A percentile compares a stretch with the other conserved stretches of the same genome.
These are phyloP conservation scores for Coemansia sp. DNA, from an alignment of 192 early-diverging fungal genomes.

Conservation along the genomic window DNA sequence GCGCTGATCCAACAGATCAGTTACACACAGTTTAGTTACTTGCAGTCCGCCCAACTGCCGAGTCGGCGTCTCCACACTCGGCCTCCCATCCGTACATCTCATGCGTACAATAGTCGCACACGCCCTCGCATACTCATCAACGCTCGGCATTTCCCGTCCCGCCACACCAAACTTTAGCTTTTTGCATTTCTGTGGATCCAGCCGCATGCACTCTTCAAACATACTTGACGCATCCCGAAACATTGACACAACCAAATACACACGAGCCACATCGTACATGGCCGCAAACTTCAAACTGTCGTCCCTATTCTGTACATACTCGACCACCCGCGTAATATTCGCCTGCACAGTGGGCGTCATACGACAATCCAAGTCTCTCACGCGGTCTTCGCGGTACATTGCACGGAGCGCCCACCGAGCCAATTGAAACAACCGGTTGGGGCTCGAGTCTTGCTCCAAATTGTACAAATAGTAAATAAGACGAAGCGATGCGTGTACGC, in stretches of 20 bases:
- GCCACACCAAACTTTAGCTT: constrained; percentile 22
- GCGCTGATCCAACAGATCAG: constrained; percentile 7
- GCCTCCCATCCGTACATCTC: neutral
- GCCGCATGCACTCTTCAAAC: constrained; percentile 28
- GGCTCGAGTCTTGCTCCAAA: constrained; percentile 2
- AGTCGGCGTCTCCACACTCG: constrained; percentile 14
- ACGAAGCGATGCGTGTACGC: constrained; percentile 33
- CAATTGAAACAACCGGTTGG: constrained; percentile 14
- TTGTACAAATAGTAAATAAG: constrained; percentile 37
- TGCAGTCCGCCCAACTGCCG: constrained; percentile 15
- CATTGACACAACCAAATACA: constrained; percentile 23
- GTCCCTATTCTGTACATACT: neutral
- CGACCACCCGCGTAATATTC: constrained; percentile 11
- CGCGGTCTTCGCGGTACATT: constrained; percentile 42
- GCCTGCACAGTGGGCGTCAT: constrained; percentile 12
- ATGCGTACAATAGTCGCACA: constrained; percentile 16
- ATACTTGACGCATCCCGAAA: constrained; percentile 9
- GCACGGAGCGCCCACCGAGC: constrained; percentile 37
- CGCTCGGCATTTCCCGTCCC: constrained; percentile 5
- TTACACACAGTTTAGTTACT: constrained; percentile 5
- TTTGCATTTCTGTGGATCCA: constrained; percentile 14
- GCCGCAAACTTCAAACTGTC: constrained; percentile 8
- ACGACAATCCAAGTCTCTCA: neutral
- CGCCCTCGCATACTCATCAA: constrained; percentile 37
- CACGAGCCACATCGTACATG: constrained; percentile 33